Base-by-base conservation (phyloP, 2,329 filamentous ascomycete species). In the Gyromitra esculenta region DNA sequence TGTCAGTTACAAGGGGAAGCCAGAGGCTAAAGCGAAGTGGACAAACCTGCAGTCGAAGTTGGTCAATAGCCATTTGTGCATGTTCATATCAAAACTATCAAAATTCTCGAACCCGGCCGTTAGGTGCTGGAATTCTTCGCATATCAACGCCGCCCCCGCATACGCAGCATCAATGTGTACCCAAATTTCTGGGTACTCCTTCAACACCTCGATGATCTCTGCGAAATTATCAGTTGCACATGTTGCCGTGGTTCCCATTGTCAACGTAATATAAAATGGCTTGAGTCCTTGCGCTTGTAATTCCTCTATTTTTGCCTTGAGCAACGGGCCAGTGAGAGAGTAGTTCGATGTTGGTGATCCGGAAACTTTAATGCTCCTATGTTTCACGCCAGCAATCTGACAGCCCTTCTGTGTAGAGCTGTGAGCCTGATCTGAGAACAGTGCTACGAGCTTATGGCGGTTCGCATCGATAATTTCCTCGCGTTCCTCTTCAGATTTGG, bases 61-160 rank as follows among this genome's bases (percentile, higher is more conserved):
- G 73, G 93, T 94, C 18, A 97, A 89, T 62, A 97, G 87, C 95
- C 95, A 97, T 86, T 98, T 98, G 87, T 97, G 94, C 88, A 97
- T 92, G 86, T 97, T 98, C 86, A 95, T 89, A 84, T 97, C 91
- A 87, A 97, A 97, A 79, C 91, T 94, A 85, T 97, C 92, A 82
- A 97, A 94, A 25, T 86, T 84, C 0, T 86, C 85, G 65, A 95
- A 87, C 7, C 89, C 85, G 25, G 85, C 82, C 0, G 90, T 86
- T 64, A 93, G 87, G 79, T 91, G 87, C 78, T 93, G 91, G 84
- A 92, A 91, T 83, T 97, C 93, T 1, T 93, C 91, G 25, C 92
- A 90, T 2, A 97, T 85, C 2, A 98, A 88, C 0, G 94, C 92
- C 0, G 93, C 90, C 1, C 95, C 95, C 0, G 95, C 95, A 83